These are phyloP conservation scores for Thuja plicata DNA, from an alignment of 83 land plant species.

Conservation along the genomic window DNA sequence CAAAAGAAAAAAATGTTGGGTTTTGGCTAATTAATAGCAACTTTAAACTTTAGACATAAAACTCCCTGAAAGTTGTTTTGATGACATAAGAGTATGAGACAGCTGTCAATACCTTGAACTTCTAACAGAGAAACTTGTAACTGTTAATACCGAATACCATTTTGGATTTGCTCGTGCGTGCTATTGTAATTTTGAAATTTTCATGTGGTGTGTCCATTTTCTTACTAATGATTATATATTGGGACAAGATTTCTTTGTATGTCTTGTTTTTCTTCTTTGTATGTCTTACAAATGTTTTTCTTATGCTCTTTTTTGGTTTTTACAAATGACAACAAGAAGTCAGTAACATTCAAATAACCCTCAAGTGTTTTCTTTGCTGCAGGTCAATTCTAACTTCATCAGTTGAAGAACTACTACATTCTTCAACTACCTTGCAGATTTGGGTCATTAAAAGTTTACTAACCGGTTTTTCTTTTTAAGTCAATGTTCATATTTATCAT, in stretches of 20 bases:
- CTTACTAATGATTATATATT: not conserved
- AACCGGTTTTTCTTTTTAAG: too few species aligned
- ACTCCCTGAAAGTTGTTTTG: not conserved
- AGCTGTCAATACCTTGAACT: not conserved
- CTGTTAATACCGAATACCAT: too few species aligned
- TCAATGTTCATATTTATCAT: too few species aligned
- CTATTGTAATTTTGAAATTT: not conserved
- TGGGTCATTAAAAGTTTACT: slow-evolving; percentile 86
- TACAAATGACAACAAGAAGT: too few species aligned
- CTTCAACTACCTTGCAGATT: slow-evolving; percentile 87
- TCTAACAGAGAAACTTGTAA: not conserved
- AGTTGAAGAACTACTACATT: slow-evolving; percentile 85
- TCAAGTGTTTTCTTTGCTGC: not conserved
- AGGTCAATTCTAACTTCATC: slow-evolving; percentile 94
- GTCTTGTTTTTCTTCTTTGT: not conserved
- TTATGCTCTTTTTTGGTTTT: not conserved
- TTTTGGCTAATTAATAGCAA: not conserved
- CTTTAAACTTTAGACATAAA: not conserved
- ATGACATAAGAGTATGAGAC: not conserved
- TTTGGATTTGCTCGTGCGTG: not conserved
- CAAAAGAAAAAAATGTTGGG: too few species aligned
- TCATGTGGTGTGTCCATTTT: not conserved
- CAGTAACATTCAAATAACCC: too few species aligned
- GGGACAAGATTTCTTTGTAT: not conserved
- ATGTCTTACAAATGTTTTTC: not conserved